phyloP scores from a whole-genome alignment of 768 basidiomycete genomes.

The Mycena albidolilacea region DNA sequence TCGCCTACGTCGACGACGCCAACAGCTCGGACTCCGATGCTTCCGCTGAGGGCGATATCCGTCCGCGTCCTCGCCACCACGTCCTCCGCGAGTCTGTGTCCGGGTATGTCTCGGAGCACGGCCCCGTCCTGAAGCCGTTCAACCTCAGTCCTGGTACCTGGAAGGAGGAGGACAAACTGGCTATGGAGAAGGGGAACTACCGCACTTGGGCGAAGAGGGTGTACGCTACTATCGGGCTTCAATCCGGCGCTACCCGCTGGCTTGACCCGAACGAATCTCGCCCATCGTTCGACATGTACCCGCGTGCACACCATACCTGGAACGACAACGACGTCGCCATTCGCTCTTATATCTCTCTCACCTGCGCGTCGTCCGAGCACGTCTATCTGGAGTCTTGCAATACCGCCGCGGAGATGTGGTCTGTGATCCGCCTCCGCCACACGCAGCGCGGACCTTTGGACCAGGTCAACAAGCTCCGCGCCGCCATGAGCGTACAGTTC shows the following conservation, averaged over 20 bases:
- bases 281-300: slow-evolving; percentile 2
- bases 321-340: neutral
- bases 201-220: neutral
- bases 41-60: no score
- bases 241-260: neutral
- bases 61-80: no score
- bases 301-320: neutral
- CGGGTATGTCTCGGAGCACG: neutral
- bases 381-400: neutral
- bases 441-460: neutral
- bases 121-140: neutral
- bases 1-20: neutral
- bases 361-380: neutral
- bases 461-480: neutral
- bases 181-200: neutral
- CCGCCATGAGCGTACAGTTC: neutral
- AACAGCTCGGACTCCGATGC: no score
- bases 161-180: slow-evolving; percentile 1
- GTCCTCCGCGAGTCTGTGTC: neutral
- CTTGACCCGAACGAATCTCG: neutral
- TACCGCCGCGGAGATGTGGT: neutral
- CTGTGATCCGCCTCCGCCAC: neutral
- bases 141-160: neutral
- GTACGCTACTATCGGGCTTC: neutral
- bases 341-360: neutral